phyloP scores from a whole-genome alignment of 1,284 basidiomycete genomes.

The Sphaerobolus stellatus region DNA sequence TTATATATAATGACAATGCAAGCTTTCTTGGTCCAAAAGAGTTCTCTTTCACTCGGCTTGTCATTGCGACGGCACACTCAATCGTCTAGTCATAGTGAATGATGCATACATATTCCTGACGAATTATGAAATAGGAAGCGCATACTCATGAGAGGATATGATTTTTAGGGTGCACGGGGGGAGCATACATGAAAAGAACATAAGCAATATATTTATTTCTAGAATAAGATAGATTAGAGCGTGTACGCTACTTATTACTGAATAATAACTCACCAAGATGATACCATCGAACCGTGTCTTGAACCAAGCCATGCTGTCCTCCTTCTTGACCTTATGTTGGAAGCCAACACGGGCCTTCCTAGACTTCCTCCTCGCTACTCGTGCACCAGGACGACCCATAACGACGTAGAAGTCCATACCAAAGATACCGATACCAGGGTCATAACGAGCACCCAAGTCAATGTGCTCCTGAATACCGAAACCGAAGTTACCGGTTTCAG shows the following conservation, averaged over 20 bases:
- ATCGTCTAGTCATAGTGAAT: too few species aligned
- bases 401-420: constrained; percentile 98
- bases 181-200: constrained; percentile 2
- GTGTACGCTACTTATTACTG: neutral
- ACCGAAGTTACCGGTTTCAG: constrained; percentile 97
- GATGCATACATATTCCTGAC: too few species aligned
- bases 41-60: too few species aligned
- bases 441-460: constrained; percentile 97
- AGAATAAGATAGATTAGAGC: neutral
- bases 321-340: constrained; percentile 86
- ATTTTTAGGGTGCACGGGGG: constrained; percentile 2
- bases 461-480: constrained; percentile 99
- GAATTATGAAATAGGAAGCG: too few species aligned
- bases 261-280: constrained; percentile 65
- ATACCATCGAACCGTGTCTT: constrained; percentile 98
- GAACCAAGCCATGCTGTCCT: constrained; percentile 97
- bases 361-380: constrained; percentile 91
- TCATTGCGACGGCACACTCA: too few species aligned
- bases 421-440: constrained; percentile 96
- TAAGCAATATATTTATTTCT: constrained; percentile 6
- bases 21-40: too few species aligned
- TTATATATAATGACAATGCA: too few species aligned
- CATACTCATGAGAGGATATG: neutral
- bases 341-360: constrained; percentile 86
- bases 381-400: constrained; percentile 94